Evolutionary conservation across 116 monocot genomes (phyloP), one percentile per base, ranked within the genome.

Genomic region (Zostera marina): DNA sequence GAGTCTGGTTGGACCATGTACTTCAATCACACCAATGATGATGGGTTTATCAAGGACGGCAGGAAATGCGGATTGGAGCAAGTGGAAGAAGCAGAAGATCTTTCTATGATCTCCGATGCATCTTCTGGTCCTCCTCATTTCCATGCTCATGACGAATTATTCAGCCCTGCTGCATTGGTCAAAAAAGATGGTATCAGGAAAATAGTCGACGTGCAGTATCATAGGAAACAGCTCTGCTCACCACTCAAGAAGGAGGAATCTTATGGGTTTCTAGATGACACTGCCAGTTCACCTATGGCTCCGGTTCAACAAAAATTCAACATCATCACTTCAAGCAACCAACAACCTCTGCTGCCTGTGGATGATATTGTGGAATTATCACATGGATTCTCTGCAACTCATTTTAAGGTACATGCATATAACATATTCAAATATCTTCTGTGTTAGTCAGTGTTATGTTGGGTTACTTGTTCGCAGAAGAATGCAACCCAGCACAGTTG

Each of bases 1-100:
- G 84, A 82, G 73, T 85, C 84, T 64, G 96, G 96, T 7, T 96
- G 96, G 96, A 88, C 96, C 26, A 68, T 68, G 64, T 96, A 96
- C 66, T 62, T 96, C 4, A 82, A 80, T 52, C 73, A 77, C 11
- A 78, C 87, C 7, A 78, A 83, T 23, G 63, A 66, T 47, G 74
- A 68, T 22, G 44, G 22, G 44, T 59, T 43, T 59, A 11, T 43
- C 19, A 22, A 3, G 45, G 13, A 32, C 26, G n/a, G 26, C 15
- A 61, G 26, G 47, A 47, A 61, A 47, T 42, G 44, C 7, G 44
- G 16, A 43, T 59, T 22, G 21, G 22, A 73, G 7, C 72, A 68
- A 54, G 75, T 72, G 19, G 77, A 80, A 1, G 78, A 75, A 20
- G 83, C 80, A 44, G 98, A 90, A 44, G 82, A 80, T 59, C 71